Conservation (phyloP, 257 asterid genomes). For the Scutellaria baicalensis region DNA sequence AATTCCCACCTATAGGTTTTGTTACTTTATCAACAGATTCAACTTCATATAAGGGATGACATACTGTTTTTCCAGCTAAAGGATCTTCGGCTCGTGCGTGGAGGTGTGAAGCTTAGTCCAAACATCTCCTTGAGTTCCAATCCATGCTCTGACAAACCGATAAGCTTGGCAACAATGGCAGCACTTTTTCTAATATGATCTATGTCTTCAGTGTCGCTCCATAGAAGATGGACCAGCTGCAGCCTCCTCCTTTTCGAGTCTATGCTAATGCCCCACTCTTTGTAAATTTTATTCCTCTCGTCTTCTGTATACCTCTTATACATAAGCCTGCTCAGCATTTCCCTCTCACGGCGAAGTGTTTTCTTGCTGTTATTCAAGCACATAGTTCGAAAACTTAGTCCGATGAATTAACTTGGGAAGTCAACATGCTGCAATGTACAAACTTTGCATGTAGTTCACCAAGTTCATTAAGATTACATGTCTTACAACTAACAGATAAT, state of each 20-base stretch:
- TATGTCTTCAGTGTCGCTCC: conserved; percentile 32
- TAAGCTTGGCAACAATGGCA: conserved; percentile 48
- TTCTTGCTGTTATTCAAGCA: conserved; percentile 19
- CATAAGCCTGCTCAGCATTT: conserved; percentile 48
- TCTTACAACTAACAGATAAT: neutral
- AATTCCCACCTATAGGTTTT: neutral
- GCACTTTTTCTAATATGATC: conserved; percentile 43
- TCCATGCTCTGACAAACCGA: conserved; percentile 49
- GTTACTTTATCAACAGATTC: neutral
- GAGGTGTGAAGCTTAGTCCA: conserved; percentile 56
- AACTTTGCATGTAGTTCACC: neutral
- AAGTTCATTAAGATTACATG: neutral
- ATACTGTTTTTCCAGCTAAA: conserved; percentile 52
- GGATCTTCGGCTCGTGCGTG: conserved; percentile 26
- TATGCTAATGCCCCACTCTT: conserved; percentile 45
- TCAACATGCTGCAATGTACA: neutral
- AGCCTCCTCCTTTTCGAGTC: conserved; percentile 43
- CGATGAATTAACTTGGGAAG: neutral
- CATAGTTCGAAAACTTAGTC: neutral
- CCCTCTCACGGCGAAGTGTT: conserved; percentile 55
- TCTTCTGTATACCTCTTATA: conserved; percentile 36
- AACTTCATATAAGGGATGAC: conserved; percentile 30
- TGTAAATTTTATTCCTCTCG: conserved; percentile 36
- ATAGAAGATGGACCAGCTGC: conserved; percentile 43
- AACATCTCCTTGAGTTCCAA: conserved; percentile 53